Evolutionary conservation across 202 grass and related monocot species (phyloP), one percentile per base, ranked within the genome.

Genomic region (Panicum virgatum): DNA sequence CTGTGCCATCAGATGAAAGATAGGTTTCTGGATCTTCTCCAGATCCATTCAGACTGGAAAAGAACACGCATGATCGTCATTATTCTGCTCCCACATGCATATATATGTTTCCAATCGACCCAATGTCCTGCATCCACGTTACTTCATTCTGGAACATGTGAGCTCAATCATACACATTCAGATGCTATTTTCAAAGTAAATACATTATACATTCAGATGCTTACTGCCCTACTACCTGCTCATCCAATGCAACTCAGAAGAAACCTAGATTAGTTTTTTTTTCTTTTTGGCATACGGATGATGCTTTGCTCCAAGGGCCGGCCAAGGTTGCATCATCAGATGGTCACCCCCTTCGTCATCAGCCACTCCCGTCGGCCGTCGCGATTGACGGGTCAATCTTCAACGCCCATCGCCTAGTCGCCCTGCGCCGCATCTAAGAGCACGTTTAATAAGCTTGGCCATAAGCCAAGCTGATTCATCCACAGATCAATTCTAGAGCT

Each of bases 311-410:
- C n/a, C 3, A 2, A 29, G 57, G 58, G 15, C n/a, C n/a, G n/a
- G n/a, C 0, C 4, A 61, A 30, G 5, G 58, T 25, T 43, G 25
- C 52, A 70, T 71, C 81, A 80, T 15, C 61, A 6, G 61, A 26
- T n/a, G 36, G 76, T 80, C 77, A 89, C 27, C n/a, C 52, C 77
- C 0, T 80, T 69, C 82, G 82, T 88, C 76, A 80, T 63, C 66
- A 0, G 11, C 34, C 46, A 16, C 12, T 9, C 0, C 15, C 67
- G 25, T n/a, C n/a, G n/a, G n/a, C n/a, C n/a, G n/a, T 58, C 58
- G 62, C 30, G 63, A 84, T 47, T 63, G 27, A 46, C 15, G 81
- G 32, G 69, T 80, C 81, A 80, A 84, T 40, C 61, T 36, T 88
- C 63, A 76, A 69, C 79, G 69, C 42, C 69, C 18, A 3, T 46